Evolutionary conservation across 805 yeast species (phyloP).

Genomic region (Barnettozyma vustinii): DNA sequence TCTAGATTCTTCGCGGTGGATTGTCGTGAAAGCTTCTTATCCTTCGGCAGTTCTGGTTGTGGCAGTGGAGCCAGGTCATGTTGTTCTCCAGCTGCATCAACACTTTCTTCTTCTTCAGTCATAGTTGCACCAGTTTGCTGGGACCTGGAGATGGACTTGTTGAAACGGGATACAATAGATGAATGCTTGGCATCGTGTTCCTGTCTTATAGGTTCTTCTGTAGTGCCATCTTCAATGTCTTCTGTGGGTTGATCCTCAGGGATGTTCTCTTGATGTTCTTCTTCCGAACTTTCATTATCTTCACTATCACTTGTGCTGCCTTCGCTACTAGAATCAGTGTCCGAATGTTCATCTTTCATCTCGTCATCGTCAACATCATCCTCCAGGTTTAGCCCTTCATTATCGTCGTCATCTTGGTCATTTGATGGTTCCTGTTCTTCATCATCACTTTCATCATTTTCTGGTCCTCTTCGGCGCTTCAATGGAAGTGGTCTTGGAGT

Average conservation of each 20-base stretch:
- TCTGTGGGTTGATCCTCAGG: background rate
- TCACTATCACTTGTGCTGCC: slow-evolving; percentile 17
- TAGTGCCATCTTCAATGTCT: slow-evolving; percentile 5
- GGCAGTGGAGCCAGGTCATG: slow-evolving; percentile 71
- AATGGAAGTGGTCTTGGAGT: background rate
- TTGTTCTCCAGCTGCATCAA: slow-evolving; percentile 21
- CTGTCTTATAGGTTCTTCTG: slow-evolving; percentile 17
- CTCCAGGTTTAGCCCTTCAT: slow-evolving; percentile 6
- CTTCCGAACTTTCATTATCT: background rate
- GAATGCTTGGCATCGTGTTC: slow-evolving; percentile 39
- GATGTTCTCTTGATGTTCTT: too few species aligned
- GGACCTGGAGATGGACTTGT: slow-evolving; percentile 31
- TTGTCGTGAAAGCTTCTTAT: slow-evolving; percentile 34
- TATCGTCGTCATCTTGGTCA: background rate
- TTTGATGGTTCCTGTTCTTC: background rate
- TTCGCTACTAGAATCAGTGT: slow-evolving; percentile 7
- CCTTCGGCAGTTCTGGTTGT: slow-evolving; percentile 68
- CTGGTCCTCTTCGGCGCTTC: slow-evolving; percentile 22
- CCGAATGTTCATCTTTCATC: slow-evolving; percentile 4
- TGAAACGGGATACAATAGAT: slow-evolving; percentile 49
- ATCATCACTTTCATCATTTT: slow-evolving; percentile 12
- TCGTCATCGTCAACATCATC: slow-evolving; percentile 14
- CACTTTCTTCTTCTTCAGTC: slow-evolving; percentile 5
- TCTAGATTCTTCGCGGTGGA: slow-evolving; percentile 36
- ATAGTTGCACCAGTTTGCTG: slow-evolving; percentile 1